phyloP scores from a whole-genome alignment of 2,329 filamentous ascomycete genomes.

The Beauveria sp. region DNA sequence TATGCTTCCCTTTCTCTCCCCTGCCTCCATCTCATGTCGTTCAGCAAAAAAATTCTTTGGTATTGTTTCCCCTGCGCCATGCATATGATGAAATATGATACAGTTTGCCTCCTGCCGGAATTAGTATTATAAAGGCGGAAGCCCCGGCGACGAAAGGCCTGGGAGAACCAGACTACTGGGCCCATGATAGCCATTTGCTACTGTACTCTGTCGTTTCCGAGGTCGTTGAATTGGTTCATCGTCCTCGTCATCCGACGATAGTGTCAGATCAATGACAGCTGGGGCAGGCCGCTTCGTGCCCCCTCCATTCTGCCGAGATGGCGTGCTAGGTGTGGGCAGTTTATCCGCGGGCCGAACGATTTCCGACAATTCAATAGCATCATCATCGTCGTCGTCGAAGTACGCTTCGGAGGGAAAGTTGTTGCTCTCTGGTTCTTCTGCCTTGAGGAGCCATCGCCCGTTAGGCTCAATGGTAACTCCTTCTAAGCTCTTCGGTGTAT shows the following conservation, averaged over 20 bases:
- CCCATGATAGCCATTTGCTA: conserved; percentile 1
- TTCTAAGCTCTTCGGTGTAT: conserved; percentile 63
- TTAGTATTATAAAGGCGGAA: neutral
- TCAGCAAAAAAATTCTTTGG: neutral
- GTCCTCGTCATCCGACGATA: conserved; percentile 49
- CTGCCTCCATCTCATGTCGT: neutral
- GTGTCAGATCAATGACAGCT: conserved; percentile 52
- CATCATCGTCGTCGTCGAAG: conserved; percentile 35
- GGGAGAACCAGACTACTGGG: conserved; percentile 1
- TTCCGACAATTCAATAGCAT: conserved; percentile 43
- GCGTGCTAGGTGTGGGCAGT: conserved; percentile 28
- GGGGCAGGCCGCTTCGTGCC: conserved; percentile 42
- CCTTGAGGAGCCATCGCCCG: conserved; percentile 60
- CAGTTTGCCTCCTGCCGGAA: neutral
- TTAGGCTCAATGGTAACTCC: conserved; percentile 87
- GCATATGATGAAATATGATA: conserved; percentile 10
- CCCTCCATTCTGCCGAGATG: conserved; percentile 26
- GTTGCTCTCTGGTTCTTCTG: conserved; percentile 23
- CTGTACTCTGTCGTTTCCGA: conserved; percentile 37
- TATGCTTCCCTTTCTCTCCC: neutral
- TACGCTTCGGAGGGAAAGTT: conserved; percentile 19
- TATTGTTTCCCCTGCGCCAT: neutral
- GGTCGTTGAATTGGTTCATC: conserved; percentile 38
- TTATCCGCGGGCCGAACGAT: conserved; percentile 17
- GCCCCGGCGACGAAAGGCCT: neutral